Evolutionary conservation across 1,284 basidiomycete genomes (phyloP).

Genomic region (Thecaphora thlaspeos): DNA sequence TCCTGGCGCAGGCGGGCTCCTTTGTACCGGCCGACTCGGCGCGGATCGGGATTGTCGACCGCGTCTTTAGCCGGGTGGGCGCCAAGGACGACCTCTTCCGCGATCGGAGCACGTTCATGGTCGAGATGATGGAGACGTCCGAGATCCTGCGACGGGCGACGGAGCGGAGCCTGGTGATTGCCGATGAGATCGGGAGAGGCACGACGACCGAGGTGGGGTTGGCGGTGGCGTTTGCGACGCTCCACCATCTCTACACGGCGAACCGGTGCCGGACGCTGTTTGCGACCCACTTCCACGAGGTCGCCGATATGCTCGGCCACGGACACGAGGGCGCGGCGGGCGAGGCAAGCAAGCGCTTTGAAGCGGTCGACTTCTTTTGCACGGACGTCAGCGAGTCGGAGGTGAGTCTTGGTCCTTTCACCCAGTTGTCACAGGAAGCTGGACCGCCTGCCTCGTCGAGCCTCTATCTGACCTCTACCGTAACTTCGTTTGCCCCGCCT

Average conservation of each 20-base stretch:
- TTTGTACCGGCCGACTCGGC: conserved; percentile 70
- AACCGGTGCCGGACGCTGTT: conserved; percentile 82
- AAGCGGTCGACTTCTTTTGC: conserved; percentile 74
- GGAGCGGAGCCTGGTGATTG: conserved; percentile 40
- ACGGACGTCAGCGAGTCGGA: conserved; percentile 77
- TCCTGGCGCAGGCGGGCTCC: conserved; percentile 63
- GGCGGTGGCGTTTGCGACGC: conserved; percentile 85
- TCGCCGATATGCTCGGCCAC: conserved; percentile 69
- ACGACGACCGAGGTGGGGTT: conserved; percentile 89
- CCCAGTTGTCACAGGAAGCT: too few relatives aligned
- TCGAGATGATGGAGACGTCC: conserved; percentile 61
- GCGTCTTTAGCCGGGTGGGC: conserved; percentile 83
- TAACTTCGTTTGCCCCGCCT: too few relatives aligned
- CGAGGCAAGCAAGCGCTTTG: neutral
- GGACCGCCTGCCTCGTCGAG: too few relatives aligned
- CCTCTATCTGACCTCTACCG: too few relatives aligned
- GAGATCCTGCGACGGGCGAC: conserved; percentile 69
- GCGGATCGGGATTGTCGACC: conserved; percentile 74
- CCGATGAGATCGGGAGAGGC: conserved; percentile 82
- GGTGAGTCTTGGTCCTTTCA: too few relatives aligned
- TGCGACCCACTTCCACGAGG: conserved; percentile 94
- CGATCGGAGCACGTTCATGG: conserved; percentile 89
- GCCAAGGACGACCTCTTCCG: conserved; percentile 92
- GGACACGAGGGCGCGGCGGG: neutral
- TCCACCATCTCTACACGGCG: conserved; percentile 74